phyloP scores from a whole-genome alignment of 176 grass and related monocot genomes.

The Pharus latifolius region DNA sequence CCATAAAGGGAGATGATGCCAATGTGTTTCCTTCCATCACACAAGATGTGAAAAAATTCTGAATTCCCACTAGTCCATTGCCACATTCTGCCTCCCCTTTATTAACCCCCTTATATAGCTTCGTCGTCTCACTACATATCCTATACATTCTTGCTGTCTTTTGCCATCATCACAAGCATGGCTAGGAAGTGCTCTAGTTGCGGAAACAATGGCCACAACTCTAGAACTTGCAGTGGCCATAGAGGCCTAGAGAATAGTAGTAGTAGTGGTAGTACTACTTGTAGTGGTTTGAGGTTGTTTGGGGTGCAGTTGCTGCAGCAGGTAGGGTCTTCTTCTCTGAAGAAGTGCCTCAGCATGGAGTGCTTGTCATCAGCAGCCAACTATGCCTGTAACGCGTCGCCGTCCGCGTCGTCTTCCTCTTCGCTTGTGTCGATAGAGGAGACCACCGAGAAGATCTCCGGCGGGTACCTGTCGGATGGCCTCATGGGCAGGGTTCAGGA shows the following conservation, averaged over 20 bases:
- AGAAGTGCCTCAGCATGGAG: constrained; percentile 59
- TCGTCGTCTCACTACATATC: neutral
- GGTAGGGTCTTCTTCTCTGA: constrained; percentile 30
- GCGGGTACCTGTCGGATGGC: constrained; percentile 47
- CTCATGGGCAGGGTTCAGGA: constrained; percentile 42
- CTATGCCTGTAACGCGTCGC: constrained; percentile 17
- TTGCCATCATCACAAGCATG: constrained; percentile 20
- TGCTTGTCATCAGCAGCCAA: constrained; percentile 24
- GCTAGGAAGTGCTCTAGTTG: constrained; percentile 65
- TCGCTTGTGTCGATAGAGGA: constrained; percentile 60
- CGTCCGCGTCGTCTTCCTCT: constrained; percentile 37
- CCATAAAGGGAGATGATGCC: neutral
- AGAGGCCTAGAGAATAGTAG: neutral
- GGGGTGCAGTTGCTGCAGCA: constrained; percentile 69
- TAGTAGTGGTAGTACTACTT: neutral
- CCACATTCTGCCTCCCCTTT: neutral
- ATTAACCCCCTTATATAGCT: constrained; percentile 9
- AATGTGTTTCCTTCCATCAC: constrained; percentile 6
- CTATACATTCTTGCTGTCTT: neutral
- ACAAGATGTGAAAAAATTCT: constrained; percentile 7
- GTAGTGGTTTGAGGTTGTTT: constrained; percentile 46
- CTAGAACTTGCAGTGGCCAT: constrained; percentile 53
- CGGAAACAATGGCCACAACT: constrained; percentile 76
- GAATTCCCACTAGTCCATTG: neutral
- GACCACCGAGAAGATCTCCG: constrained; percentile 37